phyloP scores from a whole-genome alignment of 305 asterid genomes.

The Petunia hybrid region DNA sequence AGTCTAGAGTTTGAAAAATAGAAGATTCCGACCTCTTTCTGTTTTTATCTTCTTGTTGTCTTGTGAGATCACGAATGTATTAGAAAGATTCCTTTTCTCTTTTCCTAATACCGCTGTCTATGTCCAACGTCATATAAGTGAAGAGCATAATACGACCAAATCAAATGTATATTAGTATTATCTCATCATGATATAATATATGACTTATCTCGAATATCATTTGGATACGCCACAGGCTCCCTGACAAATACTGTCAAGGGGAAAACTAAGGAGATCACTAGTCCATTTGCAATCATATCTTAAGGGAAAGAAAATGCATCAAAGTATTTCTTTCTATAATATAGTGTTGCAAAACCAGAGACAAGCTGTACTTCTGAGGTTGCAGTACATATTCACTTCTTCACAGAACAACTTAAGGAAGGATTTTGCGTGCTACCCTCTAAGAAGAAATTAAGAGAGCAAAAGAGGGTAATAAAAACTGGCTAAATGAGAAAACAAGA shows the following conservation, averaged over 20 bases:
- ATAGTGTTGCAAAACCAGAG: neutral
- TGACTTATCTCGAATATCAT: too few species aligned
- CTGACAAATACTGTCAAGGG: neutral
- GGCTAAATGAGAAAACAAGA: neutral
- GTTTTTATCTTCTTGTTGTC: conserved; percentile 30
- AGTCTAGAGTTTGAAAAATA: neutral
- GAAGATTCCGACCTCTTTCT: conserved; percentile 28
- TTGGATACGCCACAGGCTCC: too few species aligned
- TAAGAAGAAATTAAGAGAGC: neutral
- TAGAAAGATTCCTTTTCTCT: neutral
- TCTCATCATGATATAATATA: too few species aligned
- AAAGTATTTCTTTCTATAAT: neutral
- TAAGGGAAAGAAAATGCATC: neutral
- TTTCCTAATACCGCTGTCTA: neutral
- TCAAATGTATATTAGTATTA: neutral
- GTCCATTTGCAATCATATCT: conserved; percentile 23
- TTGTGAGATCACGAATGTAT: neutral
- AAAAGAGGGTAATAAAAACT: neutral
- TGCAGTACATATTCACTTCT: conserved; percentile 17
- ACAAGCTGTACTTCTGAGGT: neutral
- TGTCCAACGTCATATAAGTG: neutral
- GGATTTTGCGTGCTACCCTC: neutral
- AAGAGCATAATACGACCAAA: conserved; percentile 12
- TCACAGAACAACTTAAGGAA: neutral
- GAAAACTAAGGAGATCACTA: neutral